Evolutionary conservation across 2,329 filamentous ascomycete species (phyloP), one percentile per base, ranked within the genome.

Genomic region (Mollisiaceae sp.): DNA sequence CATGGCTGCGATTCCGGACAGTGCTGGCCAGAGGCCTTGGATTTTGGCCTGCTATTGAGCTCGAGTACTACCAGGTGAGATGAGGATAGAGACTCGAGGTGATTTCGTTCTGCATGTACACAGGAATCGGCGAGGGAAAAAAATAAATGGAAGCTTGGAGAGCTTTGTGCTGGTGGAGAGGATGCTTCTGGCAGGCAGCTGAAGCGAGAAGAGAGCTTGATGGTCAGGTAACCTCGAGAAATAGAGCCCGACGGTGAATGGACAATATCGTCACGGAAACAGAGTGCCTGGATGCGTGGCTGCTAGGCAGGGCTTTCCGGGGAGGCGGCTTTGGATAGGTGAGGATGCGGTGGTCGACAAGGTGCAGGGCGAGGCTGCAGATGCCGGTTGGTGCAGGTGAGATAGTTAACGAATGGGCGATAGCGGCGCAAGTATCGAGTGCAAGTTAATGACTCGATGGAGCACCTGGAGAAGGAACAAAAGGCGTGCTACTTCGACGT

Each of bases 81-180:
- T 78, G 77, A 62, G 75, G 75, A 63, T 76, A 76, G 36, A 76
- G 71, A 60, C 57, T 76, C 55, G 74, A 67, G 55, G 75, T 75
- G 58, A 77, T 69, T 65, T 72, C 65, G 74, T 77, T 77, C 71
- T 72, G 75, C 77, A 79, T 79, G 74, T 74, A 75, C 71, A 74
- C 72, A 67, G 41, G 35, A 45, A 56, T 64, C 20, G 56, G 14
- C 15, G n/a, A n/a, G 24, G 12, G 45, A 60, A 57, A 27, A 43
- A 35, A 58, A 62, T 62, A 57, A 60, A 60, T 43, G 43, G 59
- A 58, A 36, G 61, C 52, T 64, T 35, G 59, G 8, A n/a, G 57
- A 60, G 66, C 52, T 63, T 50, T 45, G 60, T 24, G 39, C 52
- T 58, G 18, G 60, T 38, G 58, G 50, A 45, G 38, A 39, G 47